These are phyloP conservation scores for Chaetomium sp. DNA, from an alignment of 2,329 filamentous ascomycete species.

Conservation along the genomic window DNA sequence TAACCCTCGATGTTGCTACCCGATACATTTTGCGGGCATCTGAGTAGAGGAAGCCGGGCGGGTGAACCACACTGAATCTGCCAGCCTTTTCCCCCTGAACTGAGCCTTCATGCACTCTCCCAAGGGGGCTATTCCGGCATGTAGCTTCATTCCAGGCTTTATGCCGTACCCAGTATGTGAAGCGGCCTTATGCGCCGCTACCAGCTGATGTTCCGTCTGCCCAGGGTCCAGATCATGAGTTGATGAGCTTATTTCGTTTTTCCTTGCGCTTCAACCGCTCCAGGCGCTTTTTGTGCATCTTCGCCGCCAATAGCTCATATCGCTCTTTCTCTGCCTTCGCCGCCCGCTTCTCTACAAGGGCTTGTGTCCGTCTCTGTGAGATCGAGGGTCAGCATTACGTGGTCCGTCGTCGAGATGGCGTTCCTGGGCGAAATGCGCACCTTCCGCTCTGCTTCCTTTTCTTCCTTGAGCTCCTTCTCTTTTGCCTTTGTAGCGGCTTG, in stretches of 20 bases:
- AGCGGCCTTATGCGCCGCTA: neutral
- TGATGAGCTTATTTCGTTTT: slow-evolving; percentile 87
- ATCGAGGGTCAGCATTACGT: slow-evolving; percentile 21
- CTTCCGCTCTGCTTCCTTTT: slow-evolving; percentile 87
- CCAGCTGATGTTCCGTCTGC: slow-evolving; percentile 3
- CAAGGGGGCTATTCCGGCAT: neutral
- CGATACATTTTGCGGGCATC: neutral
- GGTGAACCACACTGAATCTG: neutral
- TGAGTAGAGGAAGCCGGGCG: neutral
- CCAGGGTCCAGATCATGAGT: slow-evolving; percentile 53
- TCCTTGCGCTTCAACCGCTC: slow-evolving; percentile 92
- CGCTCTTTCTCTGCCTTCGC: slow-evolving; percentile 92
- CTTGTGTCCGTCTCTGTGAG: slow-evolving; percentile 69
- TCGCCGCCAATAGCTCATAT: slow-evolving; percentile 92
- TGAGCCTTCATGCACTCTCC: neutral
- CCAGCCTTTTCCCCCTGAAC: neutral
- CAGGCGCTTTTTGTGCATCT: slow-evolving; percentile 95
- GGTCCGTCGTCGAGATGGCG: no score
- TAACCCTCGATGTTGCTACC: neutral
- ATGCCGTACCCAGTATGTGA: neutral
- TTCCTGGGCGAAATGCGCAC: slow-evolving; percentile 50
- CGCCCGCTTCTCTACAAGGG: slow-evolving; percentile 80
- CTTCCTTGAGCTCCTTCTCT: slow-evolving; percentile 93
- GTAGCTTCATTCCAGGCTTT: neutral
- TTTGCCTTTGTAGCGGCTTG: slow-evolving; percentile 82